phyloP scores from a whole-genome alignment of 768 basidiomycete species.

The Pulveroboletus sp. region DNA sequence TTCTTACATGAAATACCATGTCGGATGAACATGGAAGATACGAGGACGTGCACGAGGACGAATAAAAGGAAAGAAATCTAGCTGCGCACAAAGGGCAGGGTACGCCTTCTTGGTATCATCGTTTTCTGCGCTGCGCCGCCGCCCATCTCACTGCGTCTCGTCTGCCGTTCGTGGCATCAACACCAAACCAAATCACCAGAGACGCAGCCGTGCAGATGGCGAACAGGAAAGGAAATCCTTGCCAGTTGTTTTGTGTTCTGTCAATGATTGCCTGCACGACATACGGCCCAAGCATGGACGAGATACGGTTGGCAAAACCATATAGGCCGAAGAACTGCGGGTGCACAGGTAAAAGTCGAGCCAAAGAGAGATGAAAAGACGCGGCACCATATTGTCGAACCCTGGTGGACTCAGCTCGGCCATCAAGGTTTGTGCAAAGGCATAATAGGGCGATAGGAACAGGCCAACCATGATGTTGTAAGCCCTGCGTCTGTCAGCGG shows the following conservation, averaged over 20 bases:
- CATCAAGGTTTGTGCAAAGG: conserved; percentile 86
- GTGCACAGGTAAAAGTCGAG: background rate
- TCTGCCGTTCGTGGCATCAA: conserved; percentile 62
- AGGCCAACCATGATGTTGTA: conserved; percentile 80
- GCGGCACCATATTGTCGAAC: conserved; percentile 71
- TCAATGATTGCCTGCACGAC: no score
- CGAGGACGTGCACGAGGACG: no score
- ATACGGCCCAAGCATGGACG: conserved; percentile 85
- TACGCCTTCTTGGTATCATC: no score
- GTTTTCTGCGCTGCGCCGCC: conserved; percentile 22
- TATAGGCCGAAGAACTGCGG: conserved; percentile 82
- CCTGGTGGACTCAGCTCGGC: conserved; percentile 85
- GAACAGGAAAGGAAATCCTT: conserved; percentile 83
- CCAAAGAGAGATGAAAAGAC: background rate
- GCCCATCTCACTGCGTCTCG: conserved; percentile 62
- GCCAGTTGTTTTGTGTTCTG: conserved; percentile 70
- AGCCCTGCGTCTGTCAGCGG: conserved; percentile 42
- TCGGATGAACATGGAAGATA: no score
- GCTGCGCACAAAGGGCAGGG: no score
- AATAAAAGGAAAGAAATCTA: no score
- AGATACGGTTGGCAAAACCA: conserved; percentile 79
- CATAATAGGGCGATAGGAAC: conserved; percentile 86
- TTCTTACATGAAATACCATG: no score
- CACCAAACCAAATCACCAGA: conserved; percentile 74
- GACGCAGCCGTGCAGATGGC: conserved; percentile 65